Evolutionary conservation across 805 yeast species (phyloP).

Genomic region (Candida railenensis): DNA sequence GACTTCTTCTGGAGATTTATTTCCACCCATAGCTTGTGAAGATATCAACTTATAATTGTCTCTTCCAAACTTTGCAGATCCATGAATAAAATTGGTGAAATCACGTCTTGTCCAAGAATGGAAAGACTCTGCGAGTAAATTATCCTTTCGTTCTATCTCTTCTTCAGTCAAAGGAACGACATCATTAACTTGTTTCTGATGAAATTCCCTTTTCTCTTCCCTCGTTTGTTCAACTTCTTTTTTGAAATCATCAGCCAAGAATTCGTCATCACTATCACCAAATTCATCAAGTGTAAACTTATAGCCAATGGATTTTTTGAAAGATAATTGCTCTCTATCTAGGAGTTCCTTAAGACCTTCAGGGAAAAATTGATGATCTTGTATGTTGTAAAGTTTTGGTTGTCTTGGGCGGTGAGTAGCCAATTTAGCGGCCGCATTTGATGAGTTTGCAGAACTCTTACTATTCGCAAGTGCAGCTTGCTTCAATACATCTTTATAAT

Average conservation of each 20-base stretch:
- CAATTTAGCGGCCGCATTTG: constrained; percentile 12
- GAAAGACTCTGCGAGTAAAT: constrained; percentile 56
- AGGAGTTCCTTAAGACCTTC: constrained; percentile 50
- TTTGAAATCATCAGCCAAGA: constrained; percentile 46
- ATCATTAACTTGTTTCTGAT: constrained; percentile 53
- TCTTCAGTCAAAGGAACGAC: constrained; percentile 63
- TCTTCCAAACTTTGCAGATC: constrained; percentile 67
- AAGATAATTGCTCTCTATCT: constrained; percentile 64
- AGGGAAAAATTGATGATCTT: constrained; percentile 75
- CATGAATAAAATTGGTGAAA: constrained; percentile 68
- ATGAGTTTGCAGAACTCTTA: constrained; percentile 9
- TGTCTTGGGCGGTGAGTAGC: constrained; percentile 40
- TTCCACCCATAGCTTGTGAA: constrained; percentile 54
- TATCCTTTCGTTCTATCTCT: constrained; percentile 53
- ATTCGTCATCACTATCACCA: constrained; percentile 53
- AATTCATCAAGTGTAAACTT: constrained; percentile 60
- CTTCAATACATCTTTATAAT: constrained; percentile 67
- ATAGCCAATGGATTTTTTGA: constrained; percentile 58
- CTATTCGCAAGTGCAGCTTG: constrained; percentile 22
- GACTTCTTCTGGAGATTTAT: constrained; percentile 60
- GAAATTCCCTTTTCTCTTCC: constrained; percentile 41
- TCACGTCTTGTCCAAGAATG: constrained; percentile 73
- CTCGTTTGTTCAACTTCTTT: constrained; percentile 27
- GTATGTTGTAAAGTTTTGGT: constrained; percentile 63
- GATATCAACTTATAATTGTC: constrained; percentile 44